A percentile compares a stretch with the other conserved stretches of the same genome.
These are phyloP conservation scores for Penicillium italicum DNA, from an alignment of 2,329 filamentous ascomycete species.

Conservation along the genomic window DNA sequence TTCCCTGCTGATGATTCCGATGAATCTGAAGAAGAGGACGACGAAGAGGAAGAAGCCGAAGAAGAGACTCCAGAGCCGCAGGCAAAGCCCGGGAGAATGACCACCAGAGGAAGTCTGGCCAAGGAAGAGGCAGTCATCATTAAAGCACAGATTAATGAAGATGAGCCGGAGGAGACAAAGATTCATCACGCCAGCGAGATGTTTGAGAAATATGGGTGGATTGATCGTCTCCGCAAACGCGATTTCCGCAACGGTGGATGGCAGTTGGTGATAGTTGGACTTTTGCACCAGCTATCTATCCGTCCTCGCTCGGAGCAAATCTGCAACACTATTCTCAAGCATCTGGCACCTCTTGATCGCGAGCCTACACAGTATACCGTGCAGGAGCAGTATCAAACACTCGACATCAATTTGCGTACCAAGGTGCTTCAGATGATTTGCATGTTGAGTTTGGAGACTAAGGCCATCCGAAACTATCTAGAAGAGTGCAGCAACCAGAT, in stretches of 20 bases:
- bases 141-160: conserved; percentile 58
- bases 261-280: conserved; percentile 82
- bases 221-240: conserved; percentile 75
- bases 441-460: conserved; percentile 80
- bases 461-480: conserved; percentile 80
- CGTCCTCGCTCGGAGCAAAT: conserved; percentile 63
- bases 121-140: conserved; percentile 72
- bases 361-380: conserved; percentile 75
- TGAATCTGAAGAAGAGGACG: conserved; percentile 59
- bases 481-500: conserved; percentile 90
- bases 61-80: conserved; percentile 53
- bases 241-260: conserved; percentile 87
- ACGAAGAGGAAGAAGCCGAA: conserved; percentile 44
- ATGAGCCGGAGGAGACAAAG: conserved; percentile 38
- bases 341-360: conserved; percentile 74
- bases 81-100: conserved; percentile 67
- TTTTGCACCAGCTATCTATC: conserved; percentile 80
- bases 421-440: conserved; percentile 79
- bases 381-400: conserved; percentile 63
- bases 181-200: conserved; percentile 65
- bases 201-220: conserved; percentile 72
- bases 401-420: conserved; percentile 81
- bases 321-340: conserved; percentile 74
- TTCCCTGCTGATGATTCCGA: conserved; percentile 69
- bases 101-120: conserved; percentile 80